Conservation (phyloP, 2,329 filamentous ascomycete species). For the Stagonosporopsis vannaccii region DNA sequence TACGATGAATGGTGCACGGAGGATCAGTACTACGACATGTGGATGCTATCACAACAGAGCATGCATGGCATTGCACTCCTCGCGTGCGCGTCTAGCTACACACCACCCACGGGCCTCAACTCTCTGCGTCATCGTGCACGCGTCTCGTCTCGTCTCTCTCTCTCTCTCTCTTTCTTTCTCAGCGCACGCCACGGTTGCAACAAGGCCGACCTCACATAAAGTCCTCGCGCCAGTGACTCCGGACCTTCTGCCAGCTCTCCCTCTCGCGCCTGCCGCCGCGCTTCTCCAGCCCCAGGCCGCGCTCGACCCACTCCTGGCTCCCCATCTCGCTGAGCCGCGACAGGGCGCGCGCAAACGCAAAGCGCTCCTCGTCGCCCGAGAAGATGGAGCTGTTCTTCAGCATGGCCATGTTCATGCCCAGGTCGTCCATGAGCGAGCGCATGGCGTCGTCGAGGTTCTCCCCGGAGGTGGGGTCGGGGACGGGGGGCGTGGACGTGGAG, state of each 20-base stretch:
- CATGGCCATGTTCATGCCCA: constrained; percentile 83
- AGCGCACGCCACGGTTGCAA: no score
- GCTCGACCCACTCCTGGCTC: constrained; percentile 91
- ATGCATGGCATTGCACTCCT: no score
- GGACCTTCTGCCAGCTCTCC: constrained; percentile 70
- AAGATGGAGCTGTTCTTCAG: constrained; percentile 89
- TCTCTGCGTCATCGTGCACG: no score
- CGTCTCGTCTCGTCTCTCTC: no score
- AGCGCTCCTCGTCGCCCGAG: constrained; percentile 92
- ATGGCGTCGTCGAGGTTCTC: constrained; percentile 71
- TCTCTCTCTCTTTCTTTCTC: no score
- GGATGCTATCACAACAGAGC: no score
- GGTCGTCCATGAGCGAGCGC: constrained; percentile 83
- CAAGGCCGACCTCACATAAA: constrained; percentile 40
- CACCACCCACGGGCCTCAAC: no score
- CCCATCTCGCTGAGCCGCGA: constrained; percentile 91
- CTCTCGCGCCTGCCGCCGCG: constrained; percentile 70
- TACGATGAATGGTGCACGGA: no score
- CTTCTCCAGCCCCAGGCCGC: constrained; percentile 70
- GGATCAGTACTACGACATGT: no score
- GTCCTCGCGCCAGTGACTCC: constrained; percentile 69
- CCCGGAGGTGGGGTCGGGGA: no score
- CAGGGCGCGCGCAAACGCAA: constrained; percentile 91
- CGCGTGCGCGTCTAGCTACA: no score
- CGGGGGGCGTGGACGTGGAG: no score